Percentiles rank a stretch among this genome's conserved stretches.
phyloP scores from a whole-genome alignment of 768 basidiomycete species.

The Leccinum aurantiacum region DNA sequence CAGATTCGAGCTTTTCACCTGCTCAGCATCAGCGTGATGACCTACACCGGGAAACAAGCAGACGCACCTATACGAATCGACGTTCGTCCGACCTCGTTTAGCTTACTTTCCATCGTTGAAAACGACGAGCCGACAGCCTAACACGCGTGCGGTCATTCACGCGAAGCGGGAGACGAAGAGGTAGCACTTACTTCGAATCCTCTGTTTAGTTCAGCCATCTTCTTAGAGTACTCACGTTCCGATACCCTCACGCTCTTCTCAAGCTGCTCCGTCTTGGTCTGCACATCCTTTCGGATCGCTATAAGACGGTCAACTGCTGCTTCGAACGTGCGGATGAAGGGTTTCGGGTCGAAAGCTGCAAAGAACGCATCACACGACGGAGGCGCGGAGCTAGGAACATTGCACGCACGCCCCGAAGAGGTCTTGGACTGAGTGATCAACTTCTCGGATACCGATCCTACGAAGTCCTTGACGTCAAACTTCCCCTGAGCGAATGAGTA shows the following conservation, averaged over 20 bases:
- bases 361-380: conserved; percentile 10
- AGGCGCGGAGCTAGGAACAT: not conserved
- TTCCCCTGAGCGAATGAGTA: conserved; percentile 55
- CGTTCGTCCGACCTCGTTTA: conserved; percentile 91
- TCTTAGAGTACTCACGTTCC: conserved; percentile 92
- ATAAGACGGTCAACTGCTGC: conserved; percentile 87
- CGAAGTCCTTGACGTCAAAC: conserved; percentile 90
- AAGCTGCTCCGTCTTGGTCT: conserved; percentile 85
- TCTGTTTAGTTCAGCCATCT: conserved; percentile 88
- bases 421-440: conserved; percentile 84
- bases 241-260: conserved; percentile 87
- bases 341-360: conserved; percentile 89
- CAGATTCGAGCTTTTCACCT: conserved; percentile 96
- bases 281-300: conserved; percentile 84
- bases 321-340: conserved; percentile 92
- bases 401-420: conserved; percentile 74
- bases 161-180: not conserved
- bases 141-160: conserved; percentile 3
- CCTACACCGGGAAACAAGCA: not conserved
- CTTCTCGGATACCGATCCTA: conserved; percentile 82
- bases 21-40: conserved; percentile 8
- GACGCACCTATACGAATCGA: conserved; percentile 84
- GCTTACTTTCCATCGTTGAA: conserved; percentile 83
- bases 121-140: conserved; percentile 90
- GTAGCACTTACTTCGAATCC: conserved; percentile 79